Percentiles rank a stretch among this genome's conserved stretches.
phyloP scores from a whole-genome alignment of 176 grass and related monocot genomes.

The bread wheat (Triticum aestivum) region DNA sequence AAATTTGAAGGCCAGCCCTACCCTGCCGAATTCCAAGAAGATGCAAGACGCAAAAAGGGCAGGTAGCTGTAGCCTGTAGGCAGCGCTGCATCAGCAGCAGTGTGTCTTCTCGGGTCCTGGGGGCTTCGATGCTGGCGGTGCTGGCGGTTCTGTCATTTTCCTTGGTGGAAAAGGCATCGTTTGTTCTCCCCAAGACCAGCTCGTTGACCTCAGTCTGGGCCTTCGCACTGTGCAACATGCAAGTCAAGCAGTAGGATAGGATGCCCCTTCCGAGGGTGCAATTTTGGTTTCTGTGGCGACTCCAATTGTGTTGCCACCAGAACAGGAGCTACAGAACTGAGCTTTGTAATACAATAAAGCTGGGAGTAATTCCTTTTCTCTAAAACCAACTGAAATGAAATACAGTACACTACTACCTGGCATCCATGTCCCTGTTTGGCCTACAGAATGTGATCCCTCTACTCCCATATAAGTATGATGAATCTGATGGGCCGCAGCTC shows the following conservation, averaged over 20 bases:
- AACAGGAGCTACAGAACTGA: not conserved
- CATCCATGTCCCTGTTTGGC: not conserved
- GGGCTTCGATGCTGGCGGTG: not conserved
- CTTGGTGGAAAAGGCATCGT: conserved; percentile 12
- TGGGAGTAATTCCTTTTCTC: no score
- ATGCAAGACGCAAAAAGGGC: not conserved
- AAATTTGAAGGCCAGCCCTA: not conserved
- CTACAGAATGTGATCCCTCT: not conserved
- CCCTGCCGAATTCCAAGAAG: not conserved
- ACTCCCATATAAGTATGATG: not conserved
- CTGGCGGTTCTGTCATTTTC: not conserved
- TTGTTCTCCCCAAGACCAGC: not conserved
- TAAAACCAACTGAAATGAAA: not conserved
- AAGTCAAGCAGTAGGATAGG: not conserved
- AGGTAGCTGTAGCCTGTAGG: not conserved
- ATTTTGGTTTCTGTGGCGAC: not conserved
- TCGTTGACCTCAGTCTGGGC: conserved; percentile 12
- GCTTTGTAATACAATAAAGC: no score
- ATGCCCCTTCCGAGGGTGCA: not conserved
- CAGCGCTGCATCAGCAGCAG: not conserved
- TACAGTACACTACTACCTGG: not conserved
- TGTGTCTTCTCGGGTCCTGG: conserved; percentile 2
- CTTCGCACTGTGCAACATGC: not conserved
- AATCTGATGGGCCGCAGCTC: not conserved
- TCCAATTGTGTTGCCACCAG: not conserved